A percentile compares a stretch with the other conserved stretches of the same genome.
Conservation (phyloP, 306 rosid species). For the Glycine latifolia region DNA sequence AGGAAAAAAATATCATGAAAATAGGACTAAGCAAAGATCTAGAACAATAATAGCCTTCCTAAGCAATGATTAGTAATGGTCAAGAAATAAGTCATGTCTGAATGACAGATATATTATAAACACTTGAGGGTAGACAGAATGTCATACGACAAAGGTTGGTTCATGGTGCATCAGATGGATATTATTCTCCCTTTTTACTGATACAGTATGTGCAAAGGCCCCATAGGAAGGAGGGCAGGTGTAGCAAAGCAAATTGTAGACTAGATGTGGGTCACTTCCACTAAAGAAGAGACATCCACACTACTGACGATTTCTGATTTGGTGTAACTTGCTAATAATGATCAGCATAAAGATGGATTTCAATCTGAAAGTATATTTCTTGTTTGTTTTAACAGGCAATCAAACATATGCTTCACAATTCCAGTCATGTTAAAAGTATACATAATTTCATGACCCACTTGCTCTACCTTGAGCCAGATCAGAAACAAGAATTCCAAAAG, state of each 20-base stretch:
- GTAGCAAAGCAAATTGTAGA: slow-evolving; percentile 8
- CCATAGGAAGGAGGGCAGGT: slow-evolving; percentile 1
- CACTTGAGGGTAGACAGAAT: not conserved
- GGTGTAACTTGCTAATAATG: not conserved
- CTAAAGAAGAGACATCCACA: slow-evolving; percentile 34
- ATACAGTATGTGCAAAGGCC: not conserved
- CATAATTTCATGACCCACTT: slow-evolving; percentile 11
- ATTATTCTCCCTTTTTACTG: not conserved
- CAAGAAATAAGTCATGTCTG: not conserved
- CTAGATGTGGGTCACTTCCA: not conserved
- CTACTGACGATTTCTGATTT: not conserved
- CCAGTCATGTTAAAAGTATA: not conserved
- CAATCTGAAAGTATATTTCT: not conserved
- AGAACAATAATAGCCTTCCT: slow-evolving; percentile 8
- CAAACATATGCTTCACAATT: slow-evolving; percentile 3
- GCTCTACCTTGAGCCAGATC: not conserved
- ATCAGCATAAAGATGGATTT: slow-evolving; percentile 15
- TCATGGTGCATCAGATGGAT: slow-evolving; percentile 17
- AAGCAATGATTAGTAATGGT: slow-evolving; percentile 17
- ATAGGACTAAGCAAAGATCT: slow-evolving; percentile 12
- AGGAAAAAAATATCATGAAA: not conserved
- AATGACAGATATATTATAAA: slow-evolving; percentile 8
- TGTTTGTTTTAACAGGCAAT: slow-evolving; percentile 12
- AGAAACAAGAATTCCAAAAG: slow-evolving; percentile 29
- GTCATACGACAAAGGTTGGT: slow-evolving; percentile 1